Evolutionary conservation across 2,329 filamentous ascomycete genomes (phyloP).

Genomic region (Cercospora nicotianae): DNA sequence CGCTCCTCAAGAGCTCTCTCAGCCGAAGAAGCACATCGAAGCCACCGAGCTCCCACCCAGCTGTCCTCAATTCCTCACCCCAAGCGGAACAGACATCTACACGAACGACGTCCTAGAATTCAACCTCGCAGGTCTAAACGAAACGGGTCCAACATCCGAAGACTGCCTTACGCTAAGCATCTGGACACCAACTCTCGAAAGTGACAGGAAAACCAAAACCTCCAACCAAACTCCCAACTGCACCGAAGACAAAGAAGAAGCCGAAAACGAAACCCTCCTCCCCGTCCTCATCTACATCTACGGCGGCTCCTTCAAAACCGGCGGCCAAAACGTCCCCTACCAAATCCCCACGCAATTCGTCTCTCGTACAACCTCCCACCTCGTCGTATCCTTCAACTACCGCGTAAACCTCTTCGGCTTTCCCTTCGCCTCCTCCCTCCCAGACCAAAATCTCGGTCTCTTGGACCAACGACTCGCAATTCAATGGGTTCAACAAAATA

Average conservation of each 20-base stretch:
- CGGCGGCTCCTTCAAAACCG: slow-evolving; percentile 49
- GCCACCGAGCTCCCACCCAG: slow-evolving; percentile 33
- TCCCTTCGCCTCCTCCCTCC: slow-evolving; percentile 38
- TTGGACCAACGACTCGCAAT: slow-evolving; percentile 56
- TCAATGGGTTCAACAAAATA: slow-evolving; percentile 55
- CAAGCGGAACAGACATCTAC: slow-evolving; percentile 26
- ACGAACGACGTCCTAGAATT: slow-evolving; percentile 35
- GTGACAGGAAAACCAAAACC: background rate
- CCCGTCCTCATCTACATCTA: slow-evolving; percentile 53
- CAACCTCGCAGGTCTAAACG: slow-evolving; percentile 34
- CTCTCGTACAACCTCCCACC: slow-evolving; percentile 36
- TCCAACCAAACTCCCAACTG: background rate
- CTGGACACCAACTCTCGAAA: slow-evolving; percentile 43
- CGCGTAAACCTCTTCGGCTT: slow-evolving; percentile 48
- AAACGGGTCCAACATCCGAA: slow-evolving; percentile 39
- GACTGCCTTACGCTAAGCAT: slow-evolving; percentile 52
- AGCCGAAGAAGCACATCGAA: slow-evolving; percentile 26
- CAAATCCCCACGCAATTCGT: slow-evolving; percentile 50
- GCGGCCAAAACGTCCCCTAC: slow-evolving; percentile 49
- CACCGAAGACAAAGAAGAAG: background rate
- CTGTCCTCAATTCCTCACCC: slow-evolving; percentile 33
- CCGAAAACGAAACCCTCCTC: slow-evolving; percentile 17
- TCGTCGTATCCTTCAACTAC: slow-evolving; percentile 48
- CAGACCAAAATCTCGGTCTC: slow-evolving; percentile 50
- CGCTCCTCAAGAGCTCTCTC: slow-evolving; percentile 24